phyloP scores from a whole-genome alignment of 345 rosid genomes.

The Salix viminalis region DNA sequence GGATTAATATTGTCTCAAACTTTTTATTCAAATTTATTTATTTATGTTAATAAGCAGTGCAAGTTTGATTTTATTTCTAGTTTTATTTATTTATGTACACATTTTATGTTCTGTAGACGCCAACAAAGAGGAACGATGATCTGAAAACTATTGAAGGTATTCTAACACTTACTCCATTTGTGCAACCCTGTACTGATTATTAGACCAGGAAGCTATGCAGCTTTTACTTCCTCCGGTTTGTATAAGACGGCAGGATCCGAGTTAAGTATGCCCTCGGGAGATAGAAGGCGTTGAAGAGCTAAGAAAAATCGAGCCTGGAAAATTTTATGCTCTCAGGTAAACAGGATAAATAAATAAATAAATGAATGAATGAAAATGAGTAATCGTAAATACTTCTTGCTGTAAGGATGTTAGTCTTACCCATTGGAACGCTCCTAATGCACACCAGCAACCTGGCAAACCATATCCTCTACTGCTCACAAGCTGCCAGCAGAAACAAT shows the following conservation, averaged over 20 bases:
- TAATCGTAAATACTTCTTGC: not conserved
- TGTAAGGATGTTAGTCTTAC: constrained; percentile 26
- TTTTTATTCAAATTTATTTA: no score
- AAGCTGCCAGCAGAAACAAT: constrained; percentile 29
- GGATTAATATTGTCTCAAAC: no score
- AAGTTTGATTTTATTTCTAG: no score
- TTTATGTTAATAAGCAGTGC: no score
- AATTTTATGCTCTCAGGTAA: not conserved
- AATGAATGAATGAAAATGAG: not conserved
- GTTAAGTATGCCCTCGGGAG: constrained; percentile 38
- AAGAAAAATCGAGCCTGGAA: constrained; percentile 61
- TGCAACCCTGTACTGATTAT: not conserved
- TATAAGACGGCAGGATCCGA: constrained; percentile 19
- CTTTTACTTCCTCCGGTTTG: constrained; percentile 27
- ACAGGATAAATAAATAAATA: not conserved
- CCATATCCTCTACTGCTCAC: constrained; percentile 57
- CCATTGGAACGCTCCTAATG: constrained; percentile 67
- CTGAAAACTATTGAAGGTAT: no score
- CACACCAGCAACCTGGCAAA: constrained; percentile 61
- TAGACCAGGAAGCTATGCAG: constrained; percentile 20
- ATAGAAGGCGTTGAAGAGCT: constrained; percentile 53
- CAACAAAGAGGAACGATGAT: no score
- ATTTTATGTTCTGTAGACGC: no score
- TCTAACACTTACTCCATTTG: not conserved
- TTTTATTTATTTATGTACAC: no score